Evolutionary conservation across 1,284 basidiomycete genomes (phyloP).

Genomic region (Cystobasidium sp.): DNA sequence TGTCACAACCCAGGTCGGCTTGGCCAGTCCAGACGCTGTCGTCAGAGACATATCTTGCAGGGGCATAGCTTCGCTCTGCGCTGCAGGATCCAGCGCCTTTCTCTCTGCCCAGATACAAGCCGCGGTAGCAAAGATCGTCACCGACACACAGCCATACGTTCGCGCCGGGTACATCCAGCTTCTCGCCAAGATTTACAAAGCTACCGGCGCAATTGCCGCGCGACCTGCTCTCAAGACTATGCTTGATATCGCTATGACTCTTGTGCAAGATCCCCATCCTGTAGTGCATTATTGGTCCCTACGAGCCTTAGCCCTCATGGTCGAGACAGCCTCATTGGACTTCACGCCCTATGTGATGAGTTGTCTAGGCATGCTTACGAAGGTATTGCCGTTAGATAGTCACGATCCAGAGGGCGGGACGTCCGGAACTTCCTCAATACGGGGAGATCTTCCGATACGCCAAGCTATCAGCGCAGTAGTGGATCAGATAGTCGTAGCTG

Average conservation of each 20-base stretch:
- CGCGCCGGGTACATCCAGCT: conserved; percentile 92
- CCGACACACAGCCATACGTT: conserved; percentile 88
- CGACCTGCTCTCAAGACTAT: conserved; percentile 95
- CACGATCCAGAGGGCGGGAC: conserved; percentile 95
- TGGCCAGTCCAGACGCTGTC: neutral
- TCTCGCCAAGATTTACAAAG: conserved; percentile 89
- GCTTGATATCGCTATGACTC: conserved; percentile 92
- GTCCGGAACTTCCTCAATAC: conserved; percentile 73
- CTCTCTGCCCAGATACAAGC: conserved; percentile 86
- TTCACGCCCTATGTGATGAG: conserved; percentile 87
- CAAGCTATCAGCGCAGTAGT: conserved; percentile 89
- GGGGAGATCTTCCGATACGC: conserved; percentile 85
- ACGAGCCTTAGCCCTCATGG: conserved; percentile 80
- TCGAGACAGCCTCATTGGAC: conserved; percentile 87
- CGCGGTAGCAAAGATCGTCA: conserved; percentile 94
- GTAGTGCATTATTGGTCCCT: conserved; percentile 94
- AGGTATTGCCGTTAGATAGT: conserved; percentile 85
- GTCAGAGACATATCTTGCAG: neutral
- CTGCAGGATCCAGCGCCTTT: conserved; percentile 64
- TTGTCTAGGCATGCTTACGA: conserved; percentile 88
- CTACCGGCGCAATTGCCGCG: conserved; percentile 90
- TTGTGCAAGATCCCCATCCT: conserved; percentile 94
- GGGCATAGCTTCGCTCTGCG: conserved; percentile 2
- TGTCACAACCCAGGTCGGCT: neutral
- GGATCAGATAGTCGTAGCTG: conserved; percentile 87